Evolutionary conservation across 345 rosid species (phyloP), one percentile per base, ranked within the genome.

Genomic region (Balakata baccata): DNA sequence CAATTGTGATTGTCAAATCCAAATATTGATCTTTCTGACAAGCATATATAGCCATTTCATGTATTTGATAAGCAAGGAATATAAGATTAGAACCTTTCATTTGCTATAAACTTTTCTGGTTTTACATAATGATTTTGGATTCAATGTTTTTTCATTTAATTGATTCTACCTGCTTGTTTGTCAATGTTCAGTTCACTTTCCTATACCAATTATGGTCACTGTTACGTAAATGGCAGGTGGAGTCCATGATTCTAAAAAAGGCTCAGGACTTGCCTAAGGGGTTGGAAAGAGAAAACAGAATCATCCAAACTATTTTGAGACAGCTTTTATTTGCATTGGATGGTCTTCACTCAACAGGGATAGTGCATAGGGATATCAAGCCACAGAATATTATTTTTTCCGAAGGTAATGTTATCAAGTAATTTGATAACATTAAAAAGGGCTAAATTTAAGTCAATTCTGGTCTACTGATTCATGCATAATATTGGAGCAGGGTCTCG

Each of bases 271-370:
- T 92, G 84, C 96, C 94, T 11, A 92, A 85, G 80, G 96, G 98
- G 57, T 34, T 89, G 74, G 97, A 86, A 83, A 88, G 98, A 83
- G 99, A 95, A 72, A 89, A 89, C 79, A 84, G 71, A 78, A 87
- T 92, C 84, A 88, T 95, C 78, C 94, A 91, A 81, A 89, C 99
- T 72, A 85, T 92, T 63, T 87, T 91, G 91, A 84, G 96, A 69
- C 98, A 92, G 72, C 72, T 92, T 77, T 80, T 95, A 84, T 92
- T 95, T 86, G 98, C 94, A 54, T 74, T 95, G 84, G 99, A 95
- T 78, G 96, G 97, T 64, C 99, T 95, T 79, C 99, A 92, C 84
- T 92, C 98, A 3, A 95, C 98, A 0, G 99, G 97, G 78, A 95
- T 92, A 79, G 96, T 95, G 45, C 99, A 95, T 71, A 85, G 99